Evolutionary conservation across 2,329 filamentous ascomycete species (phyloP).

Genomic region (Didymosphaeria variabile): DNA sequence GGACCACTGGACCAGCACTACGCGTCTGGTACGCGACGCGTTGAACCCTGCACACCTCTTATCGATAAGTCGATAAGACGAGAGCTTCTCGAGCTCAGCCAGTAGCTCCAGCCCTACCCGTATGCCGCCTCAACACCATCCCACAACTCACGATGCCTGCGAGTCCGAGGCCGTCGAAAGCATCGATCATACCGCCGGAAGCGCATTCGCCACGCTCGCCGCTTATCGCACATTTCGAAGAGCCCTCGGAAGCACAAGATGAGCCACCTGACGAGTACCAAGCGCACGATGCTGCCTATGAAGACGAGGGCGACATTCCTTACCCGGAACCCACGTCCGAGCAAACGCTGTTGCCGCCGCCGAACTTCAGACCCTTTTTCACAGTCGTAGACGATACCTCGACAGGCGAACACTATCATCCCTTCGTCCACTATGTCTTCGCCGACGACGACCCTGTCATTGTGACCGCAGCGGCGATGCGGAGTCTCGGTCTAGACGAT

Average conservation of each 20-base stretch:
- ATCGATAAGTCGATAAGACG: slow-evolving; percentile 31
- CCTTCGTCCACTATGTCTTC: slow-evolving; percentile 91
- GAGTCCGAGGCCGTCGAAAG: slow-evolving; percentile 29
- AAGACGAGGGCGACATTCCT: slow-evolving; percentile 42
- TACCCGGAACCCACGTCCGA: slow-evolving; percentile 46
- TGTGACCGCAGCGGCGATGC: slow-evolving; percentile 71
- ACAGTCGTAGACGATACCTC: slow-evolving; percentile 80
- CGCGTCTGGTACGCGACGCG: slow-evolving; percentile 2
- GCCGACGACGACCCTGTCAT: slow-evolving; percentile 86
- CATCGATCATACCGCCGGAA: slow-evolving; percentile 26
- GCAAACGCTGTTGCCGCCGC: slow-evolving; percentile 50
- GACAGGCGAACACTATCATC: slow-evolving; percentile 80
- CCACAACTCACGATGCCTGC: slow-evolving; percentile 38
- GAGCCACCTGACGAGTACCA: slow-evolving; percentile 30
- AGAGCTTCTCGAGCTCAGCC: slow-evolving; percentile 34
- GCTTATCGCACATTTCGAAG: slow-evolving; percentile 34
- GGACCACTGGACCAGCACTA: too few relatives aligned
- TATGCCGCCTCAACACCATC: slow-evolving; percentile 14
- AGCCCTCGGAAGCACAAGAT: slow-evolving; percentile 28
- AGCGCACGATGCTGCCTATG: slow-evolving; percentile 28
- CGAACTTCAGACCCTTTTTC: slow-evolving; percentile 81
- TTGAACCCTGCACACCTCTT: slow-evolving; percentile 1
- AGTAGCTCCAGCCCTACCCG: slow-evolving; percentile 29
- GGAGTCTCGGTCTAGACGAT: slow-evolving; percentile 59
- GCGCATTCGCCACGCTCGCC: slow-evolving; percentile 39